These are phyloP conservation scores for Cicer bijugum DNA, from an alignment of 306 rosid genomes.

Conservation along the genomic window DNA sequence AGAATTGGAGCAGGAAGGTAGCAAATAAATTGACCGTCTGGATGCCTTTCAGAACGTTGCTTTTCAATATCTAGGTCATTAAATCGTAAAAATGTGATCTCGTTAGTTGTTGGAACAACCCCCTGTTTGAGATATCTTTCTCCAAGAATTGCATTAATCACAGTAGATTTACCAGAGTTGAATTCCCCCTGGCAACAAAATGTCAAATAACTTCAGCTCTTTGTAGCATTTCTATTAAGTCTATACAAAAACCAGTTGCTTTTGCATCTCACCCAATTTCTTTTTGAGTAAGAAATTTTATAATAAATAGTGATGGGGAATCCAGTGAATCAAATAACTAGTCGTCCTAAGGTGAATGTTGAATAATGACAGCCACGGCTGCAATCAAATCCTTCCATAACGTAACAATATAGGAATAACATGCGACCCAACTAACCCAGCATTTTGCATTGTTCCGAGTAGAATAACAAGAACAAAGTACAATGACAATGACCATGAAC, in stretches of 20 bases:
- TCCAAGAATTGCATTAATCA: conserved; percentile 97
- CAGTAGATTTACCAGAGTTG: conserved; percentile 97
- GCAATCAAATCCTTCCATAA: conserved; percentile 16
- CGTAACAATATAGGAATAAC: conserved; percentile 1
- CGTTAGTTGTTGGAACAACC: conserved; percentile 97
- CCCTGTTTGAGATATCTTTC: conserved; percentile 90
- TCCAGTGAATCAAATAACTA: conserved; percentile 29
- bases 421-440: not conserved
- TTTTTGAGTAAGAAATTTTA: conserved; percentile 23
- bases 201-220: conserved; percentile 43
- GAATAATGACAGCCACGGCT: conserved; percentile 20
- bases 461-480: conserved; percentile 37
- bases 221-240: conserved; percentile 39
- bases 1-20: conserved; percentile 96
- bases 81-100: conserved; percentile 84
- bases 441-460: conserved; percentile 28
- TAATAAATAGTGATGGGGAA: not conserved
- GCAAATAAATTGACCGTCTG: conserved; percentile 93
- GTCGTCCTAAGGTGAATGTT: conserved; percentile 20
- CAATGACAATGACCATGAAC: conserved; percentile 30
- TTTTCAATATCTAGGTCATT: conserved; percentile 59
- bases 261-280: conserved; percentile 13
- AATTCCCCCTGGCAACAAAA: conserved; percentile 77
- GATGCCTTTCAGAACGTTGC: conserved; percentile 79
- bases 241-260: conserved; percentile 11